Evolutionary conservation across 371 early-diverging fungal species (phyloP).

Genomic region (Syncephalastrum contaminatum): DNA sequence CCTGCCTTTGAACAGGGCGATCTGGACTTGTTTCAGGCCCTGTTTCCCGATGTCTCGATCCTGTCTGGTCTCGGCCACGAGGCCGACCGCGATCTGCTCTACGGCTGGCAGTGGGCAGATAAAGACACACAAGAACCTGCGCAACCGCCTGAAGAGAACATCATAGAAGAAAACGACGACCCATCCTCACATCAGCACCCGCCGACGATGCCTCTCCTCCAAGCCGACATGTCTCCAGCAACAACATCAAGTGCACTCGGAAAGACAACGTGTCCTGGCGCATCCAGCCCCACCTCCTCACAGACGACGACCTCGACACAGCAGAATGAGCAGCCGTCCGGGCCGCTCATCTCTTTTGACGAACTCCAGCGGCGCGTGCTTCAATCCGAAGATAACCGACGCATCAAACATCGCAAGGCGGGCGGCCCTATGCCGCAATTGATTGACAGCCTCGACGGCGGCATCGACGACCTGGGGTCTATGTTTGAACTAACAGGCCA

Average conservation of each 20-base stretch:
- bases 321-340: not conserved
- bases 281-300: too few species aligned
- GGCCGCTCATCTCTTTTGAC: constrained; percentile 33
- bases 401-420: not conserved
- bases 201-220: too few species aligned
- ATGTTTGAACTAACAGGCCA: constrained; percentile 32
- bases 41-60: constrained; percentile 20
- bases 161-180: too few species aligned
- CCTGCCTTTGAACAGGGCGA: constrained; percentile 23
- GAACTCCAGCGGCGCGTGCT: constrained; percentile 27
- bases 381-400: constrained; percentile 19
- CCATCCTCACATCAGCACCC: too few species aligned
- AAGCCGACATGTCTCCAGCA: too few species aligned
- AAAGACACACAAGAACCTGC: not conserved
- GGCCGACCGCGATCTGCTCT: constrained; percentile 8
- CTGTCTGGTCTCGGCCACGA: constrained; percentile 15
- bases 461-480: constrained; percentile 44
- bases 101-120: constrained; percentile 1
- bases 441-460: constrained; percentile 51
- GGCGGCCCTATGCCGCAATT: constrained; percentile 19
- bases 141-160: too few species aligned
- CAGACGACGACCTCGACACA: too few species aligned
- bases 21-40: constrained; percentile 15
- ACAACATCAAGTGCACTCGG: too few species aligned
- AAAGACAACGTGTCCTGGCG: too few species aligned